Evolutionary conservation across 2,329 filamentous ascomycete genomes (phyloP).

Genomic region (Beauveria caledonica): DNA sequence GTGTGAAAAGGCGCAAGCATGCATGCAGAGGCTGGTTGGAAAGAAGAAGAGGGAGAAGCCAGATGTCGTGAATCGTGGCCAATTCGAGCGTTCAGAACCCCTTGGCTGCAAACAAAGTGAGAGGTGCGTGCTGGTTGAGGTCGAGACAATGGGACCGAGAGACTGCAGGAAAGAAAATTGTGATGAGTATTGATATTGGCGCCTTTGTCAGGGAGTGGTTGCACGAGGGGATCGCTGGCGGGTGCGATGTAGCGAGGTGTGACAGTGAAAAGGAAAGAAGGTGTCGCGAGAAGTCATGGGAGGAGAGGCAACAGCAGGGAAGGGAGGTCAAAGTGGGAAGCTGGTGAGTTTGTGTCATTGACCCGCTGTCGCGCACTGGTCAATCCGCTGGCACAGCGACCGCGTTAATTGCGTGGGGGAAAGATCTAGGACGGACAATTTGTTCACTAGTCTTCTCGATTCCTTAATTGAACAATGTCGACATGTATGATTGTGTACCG

Average conservation of each 20-base stretch:
- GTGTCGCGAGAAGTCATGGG: neutral
- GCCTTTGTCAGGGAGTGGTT: neutral
- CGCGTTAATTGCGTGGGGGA: neutral
- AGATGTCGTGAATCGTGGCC: neutral
- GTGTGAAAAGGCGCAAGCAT: neutral
- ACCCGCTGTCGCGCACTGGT: conserved; percentile 11
- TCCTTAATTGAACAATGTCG: no score
- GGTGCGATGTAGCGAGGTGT: neutral
- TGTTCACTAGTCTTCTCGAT: no score
- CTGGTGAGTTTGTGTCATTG: neutral
- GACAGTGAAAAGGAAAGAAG: neutral
- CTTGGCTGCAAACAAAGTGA: neutral
- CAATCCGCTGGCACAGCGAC: conserved; percentile 8
- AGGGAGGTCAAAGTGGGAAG: neutral
- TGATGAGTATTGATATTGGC: neutral
- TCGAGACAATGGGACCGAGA: neutral
- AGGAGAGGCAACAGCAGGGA: neutral
- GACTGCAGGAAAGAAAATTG: neutral
- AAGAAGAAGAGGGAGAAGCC: neutral
- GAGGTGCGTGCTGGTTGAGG: neutral
- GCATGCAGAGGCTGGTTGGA: neutral
- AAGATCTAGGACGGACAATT: no score
- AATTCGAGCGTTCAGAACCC: neutral
- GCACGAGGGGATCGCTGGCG: neutral
- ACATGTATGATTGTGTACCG: no score